These are phyloP conservation scores for Clonostachys chloroleuca DNA, from an alignment of 2,329 filamentous ascomycete genomes.

Conservation along the genomic window DNA sequence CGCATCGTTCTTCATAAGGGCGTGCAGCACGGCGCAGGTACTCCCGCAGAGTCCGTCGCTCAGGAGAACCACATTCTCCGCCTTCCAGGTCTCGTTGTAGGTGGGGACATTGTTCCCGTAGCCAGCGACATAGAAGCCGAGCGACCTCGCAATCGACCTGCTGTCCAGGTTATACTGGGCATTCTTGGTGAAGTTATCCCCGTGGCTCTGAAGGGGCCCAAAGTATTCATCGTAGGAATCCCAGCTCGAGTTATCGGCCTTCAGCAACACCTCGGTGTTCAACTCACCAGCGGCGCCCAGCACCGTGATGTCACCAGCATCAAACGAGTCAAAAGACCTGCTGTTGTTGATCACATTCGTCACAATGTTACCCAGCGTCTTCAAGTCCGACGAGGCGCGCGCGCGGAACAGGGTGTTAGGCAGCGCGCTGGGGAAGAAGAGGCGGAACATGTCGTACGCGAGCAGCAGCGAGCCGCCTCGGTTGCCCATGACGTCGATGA, in stretches of 20 bases:
- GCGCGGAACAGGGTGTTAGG: slow-evolving; percentile 6
- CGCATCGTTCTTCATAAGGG: slow-evolving; percentile 44
- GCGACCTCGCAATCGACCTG: slow-evolving; percentile 22
- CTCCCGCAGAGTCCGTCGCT: slow-evolving; percentile 55
- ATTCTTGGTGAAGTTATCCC: background rate
- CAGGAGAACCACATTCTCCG: slow-evolving; percentile 34
- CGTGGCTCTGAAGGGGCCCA: background rate
- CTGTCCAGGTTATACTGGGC: slow-evolving; percentile 1
- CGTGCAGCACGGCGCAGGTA: slow-evolving; percentile 54
- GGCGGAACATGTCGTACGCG: slow-evolving; percentile 42
- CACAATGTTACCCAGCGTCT: no score
- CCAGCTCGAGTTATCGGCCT: background rate
- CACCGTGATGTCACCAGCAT: no score
- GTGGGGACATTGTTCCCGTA: slow-evolving; percentile 18
- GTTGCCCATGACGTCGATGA: slow-evolving; percentile 61
- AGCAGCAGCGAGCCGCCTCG: slow-evolving; percentile 47
- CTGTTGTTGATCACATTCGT: no score
- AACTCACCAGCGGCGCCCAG: no score
- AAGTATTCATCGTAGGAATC: background rate
- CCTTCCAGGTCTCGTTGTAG: slow-evolving; percentile 18
- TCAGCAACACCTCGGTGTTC: no score
- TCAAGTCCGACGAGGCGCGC: background rate
- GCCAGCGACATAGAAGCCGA: slow-evolving; percentile 36
- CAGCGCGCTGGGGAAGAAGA: slow-evolving; percentile 21
- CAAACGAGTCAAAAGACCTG: no score